phyloP scores from a whole-genome alignment of 768 basidiomycete species.

The Boletus edulis region DNA sequence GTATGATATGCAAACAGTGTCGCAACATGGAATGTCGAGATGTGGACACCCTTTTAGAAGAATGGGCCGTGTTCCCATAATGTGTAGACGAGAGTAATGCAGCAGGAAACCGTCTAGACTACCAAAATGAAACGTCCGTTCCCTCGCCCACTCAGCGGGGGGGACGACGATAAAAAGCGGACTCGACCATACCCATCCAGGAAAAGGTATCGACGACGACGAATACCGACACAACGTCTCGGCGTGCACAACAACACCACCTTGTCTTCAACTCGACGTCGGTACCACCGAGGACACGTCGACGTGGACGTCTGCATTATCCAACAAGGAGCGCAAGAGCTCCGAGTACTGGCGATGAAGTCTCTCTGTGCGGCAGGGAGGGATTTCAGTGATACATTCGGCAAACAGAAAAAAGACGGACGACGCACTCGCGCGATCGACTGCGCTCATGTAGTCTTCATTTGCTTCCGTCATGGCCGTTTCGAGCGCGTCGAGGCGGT shows the following conservation, averaged over 20 bases:
- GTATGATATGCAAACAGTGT: neutral
- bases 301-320: slow-evolving; percentile 44
- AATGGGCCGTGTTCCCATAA: too few species aligned
- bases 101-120: neutral
- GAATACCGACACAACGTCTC: neutral
- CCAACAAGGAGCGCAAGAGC: slow-evolving; percentile 54
- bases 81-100: neutral
- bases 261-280: neutral
- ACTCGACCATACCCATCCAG: neutral
- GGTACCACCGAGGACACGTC: slow-evolving; percentile 12
- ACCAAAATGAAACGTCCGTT: too few species aligned
- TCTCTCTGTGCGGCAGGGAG: slow-evolving; percentile 37
- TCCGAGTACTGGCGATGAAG: slow-evolving; percentile 61
- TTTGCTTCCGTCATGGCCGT: slow-evolving; percentile 71
- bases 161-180: neutral
- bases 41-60: too few species aligned
- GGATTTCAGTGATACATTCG: neutral
- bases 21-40: too few species aligned
- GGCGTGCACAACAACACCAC: neutral
- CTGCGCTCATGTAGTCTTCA: slow-evolving; percentile 68
- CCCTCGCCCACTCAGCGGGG: too few species aligned
- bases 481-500: slow-evolving; percentile 65
- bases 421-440: slow-evolving; percentile 72
- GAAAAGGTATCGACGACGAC: neutral
- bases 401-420: neutral